phyloP scores from a whole-genome alignment of 495 filamentous ascomycete species.

The Hypoxylon lenormandii region DNA sequence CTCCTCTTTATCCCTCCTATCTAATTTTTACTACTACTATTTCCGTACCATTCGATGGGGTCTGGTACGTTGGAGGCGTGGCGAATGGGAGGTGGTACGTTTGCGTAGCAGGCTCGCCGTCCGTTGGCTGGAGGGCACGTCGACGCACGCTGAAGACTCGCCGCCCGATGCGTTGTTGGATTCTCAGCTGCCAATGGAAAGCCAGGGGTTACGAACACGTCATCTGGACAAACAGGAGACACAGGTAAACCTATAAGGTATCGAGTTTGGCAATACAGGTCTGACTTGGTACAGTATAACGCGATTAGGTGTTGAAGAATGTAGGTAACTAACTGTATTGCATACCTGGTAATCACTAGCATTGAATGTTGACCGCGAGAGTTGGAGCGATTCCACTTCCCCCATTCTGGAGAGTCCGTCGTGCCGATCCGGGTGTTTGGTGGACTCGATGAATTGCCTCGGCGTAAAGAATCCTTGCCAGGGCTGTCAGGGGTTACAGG shows the following conservation, averaged over 20 bases:
- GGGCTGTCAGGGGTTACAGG: constrained; percentile 1
- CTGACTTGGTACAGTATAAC: constrained; percentile 22
- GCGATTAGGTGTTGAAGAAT: constrained; percentile 5
- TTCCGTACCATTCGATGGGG: constrained; percentile 5
- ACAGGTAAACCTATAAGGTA: constrained; percentile 12
- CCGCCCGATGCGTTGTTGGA: constrained; percentile 40
- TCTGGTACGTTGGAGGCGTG: constrained; percentile 32
- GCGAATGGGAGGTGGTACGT: constrained; percentile 29
- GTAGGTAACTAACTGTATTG: too few relatives aligned
- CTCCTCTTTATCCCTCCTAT: neutral
- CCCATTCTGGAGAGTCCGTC: constrained; percentile 16
- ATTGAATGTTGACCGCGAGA: constrained; percentile 11
- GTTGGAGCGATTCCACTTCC: neutral
- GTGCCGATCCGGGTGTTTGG: constrained; percentile 31
- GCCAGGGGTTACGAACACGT: constrained; percentile 35
- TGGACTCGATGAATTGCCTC: constrained; percentile 38
- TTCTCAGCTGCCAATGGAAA: constrained; percentile 41
- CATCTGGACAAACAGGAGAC: constrained; percentile 37
- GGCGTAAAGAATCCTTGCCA: constrained; percentile 25
- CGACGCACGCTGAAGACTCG: constrained; percentile 25
- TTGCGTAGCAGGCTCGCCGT: constrained; percentile 22
- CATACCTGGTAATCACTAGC: constrained; percentile 20
- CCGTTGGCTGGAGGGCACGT: constrained; percentile 20
- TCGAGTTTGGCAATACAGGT: neutral
- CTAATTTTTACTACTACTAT: constrained; percentile 26